Conservation (phyloP, 164 flowering plant genomes). For the Sedum album region DNA sequence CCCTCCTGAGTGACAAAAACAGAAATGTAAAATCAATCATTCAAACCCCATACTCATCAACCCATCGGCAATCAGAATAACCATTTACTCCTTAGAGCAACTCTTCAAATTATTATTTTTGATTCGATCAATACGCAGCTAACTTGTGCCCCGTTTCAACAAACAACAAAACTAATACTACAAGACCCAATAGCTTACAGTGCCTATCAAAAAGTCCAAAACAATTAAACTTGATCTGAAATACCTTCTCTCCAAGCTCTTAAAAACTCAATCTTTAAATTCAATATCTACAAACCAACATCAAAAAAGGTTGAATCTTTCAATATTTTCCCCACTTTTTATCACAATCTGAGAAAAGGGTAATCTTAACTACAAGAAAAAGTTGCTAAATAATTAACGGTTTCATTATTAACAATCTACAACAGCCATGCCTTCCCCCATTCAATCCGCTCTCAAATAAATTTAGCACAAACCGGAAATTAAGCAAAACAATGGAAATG, state of each 20-base stretch:
- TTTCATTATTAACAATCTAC: neutral
- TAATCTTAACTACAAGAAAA: slow-evolving; percentile 1
- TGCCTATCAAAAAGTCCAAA: neutral
- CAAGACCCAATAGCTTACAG: neutral
- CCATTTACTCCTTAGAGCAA: neutral
- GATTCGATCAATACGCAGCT: neutral
- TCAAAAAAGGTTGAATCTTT: neutral
- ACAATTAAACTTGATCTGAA: neutral
- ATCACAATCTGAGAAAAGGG: neutral
- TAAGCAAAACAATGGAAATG: neutral
- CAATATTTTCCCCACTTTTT: neutral
- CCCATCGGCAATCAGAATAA: neutral
- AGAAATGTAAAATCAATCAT: neutral
- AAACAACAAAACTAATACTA: neutral
- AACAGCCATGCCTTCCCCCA: neutral
- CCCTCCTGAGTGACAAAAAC: slow-evolving; percentile 7
- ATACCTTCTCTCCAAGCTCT: slow-evolving; percentile 3
- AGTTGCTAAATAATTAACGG: slow-evolving; percentile 1
- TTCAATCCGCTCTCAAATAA: neutral
- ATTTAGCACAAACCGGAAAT: neutral
- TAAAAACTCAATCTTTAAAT: slow-evolving; percentile 1
- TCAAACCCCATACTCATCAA: neutral
- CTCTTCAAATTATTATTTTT: neutral
- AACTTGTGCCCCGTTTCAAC: neutral
- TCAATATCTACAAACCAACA: neutral